phyloP scores from a whole-genome alignment of 163 green algal genomes.

The Scenedesmus sp. region DNA sequence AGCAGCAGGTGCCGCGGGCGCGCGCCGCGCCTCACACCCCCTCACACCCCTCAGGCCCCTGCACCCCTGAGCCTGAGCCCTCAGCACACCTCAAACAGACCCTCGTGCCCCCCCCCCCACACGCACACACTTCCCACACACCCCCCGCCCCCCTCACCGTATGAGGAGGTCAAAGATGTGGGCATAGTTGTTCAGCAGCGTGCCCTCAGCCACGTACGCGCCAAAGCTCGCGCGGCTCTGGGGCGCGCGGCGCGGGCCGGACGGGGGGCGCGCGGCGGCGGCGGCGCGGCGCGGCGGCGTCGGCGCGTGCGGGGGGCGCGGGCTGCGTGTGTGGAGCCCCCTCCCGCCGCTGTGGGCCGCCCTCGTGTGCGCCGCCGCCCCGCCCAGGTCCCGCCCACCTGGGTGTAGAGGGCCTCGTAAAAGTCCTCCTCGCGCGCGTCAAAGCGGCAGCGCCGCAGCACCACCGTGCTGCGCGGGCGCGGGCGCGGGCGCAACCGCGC shows the following conservation, averaged over 20 bases:
- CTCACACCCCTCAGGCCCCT: too few species aligned
- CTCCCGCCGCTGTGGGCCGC: not conserved
- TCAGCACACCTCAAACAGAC: not conserved
- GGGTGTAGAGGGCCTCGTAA: slow-evolving; percentile 88
- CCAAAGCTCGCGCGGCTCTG: slow-evolving; percentile 86
- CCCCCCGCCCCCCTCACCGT: slow-evolving; percentile 36
- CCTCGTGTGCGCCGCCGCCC: not conserved
- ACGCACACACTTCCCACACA: slow-evolving; percentile 53
- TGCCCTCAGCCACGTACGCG: slow-evolving; percentile 80
- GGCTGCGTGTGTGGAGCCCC: too few species aligned
- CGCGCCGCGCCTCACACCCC: too few species aligned
- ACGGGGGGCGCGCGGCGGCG: slow-evolving; percentile 13
- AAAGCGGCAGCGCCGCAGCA: slow-evolving; percentile 79
- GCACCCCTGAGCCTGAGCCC: not conserved
- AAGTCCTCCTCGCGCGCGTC: slow-evolving; percentile 91
- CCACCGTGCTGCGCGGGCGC: slow-evolving; percentile 51
- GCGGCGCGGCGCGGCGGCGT: too few species aligned
- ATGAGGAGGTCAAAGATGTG: slow-evolving; percentile 98
- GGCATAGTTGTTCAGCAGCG: slow-evolving; percentile 93
- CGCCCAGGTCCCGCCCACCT: slow-evolving; percentile 38
- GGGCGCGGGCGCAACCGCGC: too few species aligned
- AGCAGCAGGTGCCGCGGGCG: too few species aligned
- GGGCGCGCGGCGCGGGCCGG: too few species aligned
- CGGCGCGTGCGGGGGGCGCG: too few species aligned
- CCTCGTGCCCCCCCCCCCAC: not conserved